Evolutionary conservation across 2,329 filamentous ascomycete genomes (phyloP), one percentile per base, ranked within the genome.

Genomic region (Cladosporium halotolerans): DNA sequence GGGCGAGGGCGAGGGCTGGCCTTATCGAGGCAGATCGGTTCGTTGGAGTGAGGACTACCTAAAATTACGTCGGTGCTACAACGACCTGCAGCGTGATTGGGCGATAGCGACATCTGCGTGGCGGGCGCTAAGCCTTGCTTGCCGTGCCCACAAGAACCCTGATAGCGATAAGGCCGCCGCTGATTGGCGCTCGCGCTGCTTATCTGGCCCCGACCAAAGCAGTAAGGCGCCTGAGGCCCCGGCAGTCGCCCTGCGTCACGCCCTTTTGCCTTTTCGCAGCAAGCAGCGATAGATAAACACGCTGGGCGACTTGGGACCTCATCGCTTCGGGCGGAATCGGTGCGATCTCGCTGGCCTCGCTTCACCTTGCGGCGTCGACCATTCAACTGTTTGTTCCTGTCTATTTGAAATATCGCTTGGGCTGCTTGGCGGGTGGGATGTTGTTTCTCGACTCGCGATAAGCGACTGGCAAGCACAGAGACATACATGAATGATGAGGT

Each of bases 51-150:
- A 18, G 16, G 16, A 18, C 16, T 18, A 33, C 43, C 43, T 45
- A 10, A 47, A 39, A 47, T 49, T 49, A 49, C 46, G 46, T 49
- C 38, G 46, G 28, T 14, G 16, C 45, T 45, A 45, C 33, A 38
- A 4, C 38, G 23, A 41, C 8, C 7, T 11, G n/a, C 9, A 3
- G 23, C 13, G 3, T 49, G 38, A 49, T 49, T 49, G 46, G 46
- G n/a, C 46, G 38, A 49, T 34, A 49, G 23, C 23, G 23, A 13
- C 10, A 42, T 49, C 46, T 18, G 36, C 28, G 38, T 49, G 32
- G 10, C n/a, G 23, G 23, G 7, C 5, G 23, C 18, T 23, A 49
- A 34, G 46, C 34, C 46, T 49, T 49, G 39, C 19, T 23, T 18
- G 16, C 16, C 16, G 16, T 18, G 16, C 16, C 16, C 10, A 11